phyloP scores from a whole-genome alignment of 108 stramenopile genomes.

The Thalassiosira profunda region DNA sequence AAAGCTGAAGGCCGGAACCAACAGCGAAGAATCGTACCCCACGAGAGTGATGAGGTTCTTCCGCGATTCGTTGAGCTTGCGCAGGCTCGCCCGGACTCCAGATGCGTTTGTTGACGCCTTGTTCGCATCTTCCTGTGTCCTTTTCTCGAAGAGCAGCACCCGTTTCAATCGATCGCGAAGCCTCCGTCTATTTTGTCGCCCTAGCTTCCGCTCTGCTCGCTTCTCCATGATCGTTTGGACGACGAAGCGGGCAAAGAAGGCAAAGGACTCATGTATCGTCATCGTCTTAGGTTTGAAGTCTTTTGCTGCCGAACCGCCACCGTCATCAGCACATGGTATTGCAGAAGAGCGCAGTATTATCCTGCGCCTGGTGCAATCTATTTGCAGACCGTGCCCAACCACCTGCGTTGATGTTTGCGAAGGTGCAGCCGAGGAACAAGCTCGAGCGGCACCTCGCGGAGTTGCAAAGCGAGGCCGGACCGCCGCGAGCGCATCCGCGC shows the following conservation, averaged over 20 bases:
- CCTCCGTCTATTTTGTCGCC: constrained; percentile 13
- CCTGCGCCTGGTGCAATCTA: neutral
- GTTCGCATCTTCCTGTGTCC: constrained; percentile 9
- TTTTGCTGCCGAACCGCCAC: neutral
- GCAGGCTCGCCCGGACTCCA: constrained; percentile 31
- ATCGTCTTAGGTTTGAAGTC: constrained; percentile 44
- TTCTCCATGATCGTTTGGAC: constrained; percentile 29
- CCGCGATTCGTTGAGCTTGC: constrained; percentile 71
- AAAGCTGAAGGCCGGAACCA: constrained; percentile 76
- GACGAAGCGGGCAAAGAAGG: constrained; percentile 38
- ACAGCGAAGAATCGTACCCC: constrained; percentile 71
- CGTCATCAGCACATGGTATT: neutral
- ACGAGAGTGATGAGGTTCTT: constrained; percentile 75
- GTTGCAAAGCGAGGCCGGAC: neutral
- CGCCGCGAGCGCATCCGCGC: constrained; percentile 8
- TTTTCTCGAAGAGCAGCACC: constrained; percentile 6
- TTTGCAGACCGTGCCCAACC: neutral
- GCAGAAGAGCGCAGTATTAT: neutral
- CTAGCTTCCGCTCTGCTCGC: constrained; percentile 3
- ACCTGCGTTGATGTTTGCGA: no score
- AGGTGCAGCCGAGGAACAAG: neutral
- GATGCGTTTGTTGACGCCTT: no score
- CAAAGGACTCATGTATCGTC: constrained; percentile 35
- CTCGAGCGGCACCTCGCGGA: neutral
- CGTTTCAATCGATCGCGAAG: constrained; percentile 22